phyloP scores from a whole-genome alignment of 108 stramenopile species.

The Licmophora abbreviata region DNA sequence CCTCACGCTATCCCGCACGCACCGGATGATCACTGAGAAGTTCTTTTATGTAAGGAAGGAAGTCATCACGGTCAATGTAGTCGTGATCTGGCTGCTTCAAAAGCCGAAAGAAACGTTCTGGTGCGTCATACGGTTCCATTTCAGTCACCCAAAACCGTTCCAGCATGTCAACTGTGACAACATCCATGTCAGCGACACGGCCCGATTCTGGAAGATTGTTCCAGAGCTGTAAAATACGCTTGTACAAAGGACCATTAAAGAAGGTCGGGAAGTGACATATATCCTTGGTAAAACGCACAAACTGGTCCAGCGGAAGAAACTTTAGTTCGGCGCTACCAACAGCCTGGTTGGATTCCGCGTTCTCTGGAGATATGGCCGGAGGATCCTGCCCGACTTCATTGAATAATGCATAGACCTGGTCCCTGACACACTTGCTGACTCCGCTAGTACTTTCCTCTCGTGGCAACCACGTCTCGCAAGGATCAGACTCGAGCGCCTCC shows the following conservation, averaged over 20 bases:
- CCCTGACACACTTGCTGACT: slow-evolving; percentile 17
- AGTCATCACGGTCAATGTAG: slow-evolving; percentile 85
- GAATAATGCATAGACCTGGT: slow-evolving; percentile 15
- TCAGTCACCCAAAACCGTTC: slow-evolving; percentile 79
- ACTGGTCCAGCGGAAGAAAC: slow-evolving; percentile 29
- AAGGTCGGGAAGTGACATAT: slow-evolving; percentile 88
- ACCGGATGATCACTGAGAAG: slow-evolving; percentile 88
- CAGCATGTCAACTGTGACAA: slow-evolving; percentile 57
- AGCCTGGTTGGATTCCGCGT: too few relatives aligned
- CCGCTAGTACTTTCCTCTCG: slow-evolving; percentile 11
- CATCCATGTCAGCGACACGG: slow-evolving; percentile 4
- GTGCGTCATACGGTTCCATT: slow-evolving; percentile 89
- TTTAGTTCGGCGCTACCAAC: too few relatives aligned
- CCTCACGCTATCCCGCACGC: slow-evolving; percentile 12
- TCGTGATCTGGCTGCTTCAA: slow-evolving; percentile 71
- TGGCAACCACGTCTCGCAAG: too few relatives aligned
- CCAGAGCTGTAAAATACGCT: slow-evolving; percentile 69
- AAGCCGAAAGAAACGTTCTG: slow-evolving; percentile 89
- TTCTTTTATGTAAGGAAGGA: slow-evolving; percentile 89
- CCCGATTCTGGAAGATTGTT: slow-evolving; percentile 13
- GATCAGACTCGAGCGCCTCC: too few relatives aligned
- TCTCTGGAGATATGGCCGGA: too few relatives aligned
- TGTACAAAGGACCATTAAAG: slow-evolving; percentile 84
- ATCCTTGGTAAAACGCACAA: slow-evolving; percentile 89
- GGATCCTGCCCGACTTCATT: slow-evolving; percentile 20